A percentile compares a stretch with the other conserved stretches of the same genome.
phyloP scores from a whole-genome alignment of 257 asterid genomes.

The Penstemon davidsonii region DNA sequence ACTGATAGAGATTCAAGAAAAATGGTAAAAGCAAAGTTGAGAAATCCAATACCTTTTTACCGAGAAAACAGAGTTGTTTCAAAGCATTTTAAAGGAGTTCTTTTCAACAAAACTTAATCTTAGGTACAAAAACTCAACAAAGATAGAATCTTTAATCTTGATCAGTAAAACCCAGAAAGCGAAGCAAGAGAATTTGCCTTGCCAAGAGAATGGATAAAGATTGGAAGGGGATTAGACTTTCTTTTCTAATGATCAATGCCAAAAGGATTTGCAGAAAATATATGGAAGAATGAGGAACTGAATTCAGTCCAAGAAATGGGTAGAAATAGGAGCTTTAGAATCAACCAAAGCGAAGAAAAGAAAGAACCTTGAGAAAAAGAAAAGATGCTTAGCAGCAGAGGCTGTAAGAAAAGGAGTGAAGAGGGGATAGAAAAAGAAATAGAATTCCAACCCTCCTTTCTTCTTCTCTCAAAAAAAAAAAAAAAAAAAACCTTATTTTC shows the following conservation, averaged over 20 bases:
- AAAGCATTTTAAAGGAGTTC: slow-evolving; percentile 25
- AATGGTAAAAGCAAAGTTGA: neutral
- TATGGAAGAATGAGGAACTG: slow-evolving; percentile 35
- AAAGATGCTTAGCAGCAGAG: slow-evolving; percentile 57
- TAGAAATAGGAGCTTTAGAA: slow-evolving; percentile 42
- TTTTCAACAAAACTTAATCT: neutral
- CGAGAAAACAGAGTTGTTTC: slow-evolving; percentile 18
- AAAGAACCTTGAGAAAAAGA: slow-evolving; percentile 20
- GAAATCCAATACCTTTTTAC: neutral
- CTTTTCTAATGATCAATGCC: slow-evolving; percentile 48
- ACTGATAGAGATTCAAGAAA: slow-evolving; percentile 21
- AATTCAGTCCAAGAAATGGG: slow-evolving; percentile 45
- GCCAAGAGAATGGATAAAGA: slow-evolving; percentile 8
- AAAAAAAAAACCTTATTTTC: neutral
- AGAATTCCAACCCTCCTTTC: neutral
- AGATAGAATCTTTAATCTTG: slow-evolving; percentile 34
- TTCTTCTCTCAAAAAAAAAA: too few relatives aligned
- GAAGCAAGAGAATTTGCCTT: slow-evolving; percentile 31
- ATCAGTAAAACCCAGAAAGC: slow-evolving; percentile 44
- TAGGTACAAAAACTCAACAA: slow-evolving; percentile 21
- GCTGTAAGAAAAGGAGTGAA: slow-evolving; percentile 37
- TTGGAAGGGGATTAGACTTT: slow-evolving; percentile 39
- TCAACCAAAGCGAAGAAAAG: slow-evolving; percentile 33
- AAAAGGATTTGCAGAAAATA: slow-evolving; percentile 33
- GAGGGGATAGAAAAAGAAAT: slow-evolving; percentile 24